Evolutionary conservation across 768 basidiomycete species (phyloP), one percentile per base, ranked within the genome.

Genomic region (Tylopilus felleus): DNA sequence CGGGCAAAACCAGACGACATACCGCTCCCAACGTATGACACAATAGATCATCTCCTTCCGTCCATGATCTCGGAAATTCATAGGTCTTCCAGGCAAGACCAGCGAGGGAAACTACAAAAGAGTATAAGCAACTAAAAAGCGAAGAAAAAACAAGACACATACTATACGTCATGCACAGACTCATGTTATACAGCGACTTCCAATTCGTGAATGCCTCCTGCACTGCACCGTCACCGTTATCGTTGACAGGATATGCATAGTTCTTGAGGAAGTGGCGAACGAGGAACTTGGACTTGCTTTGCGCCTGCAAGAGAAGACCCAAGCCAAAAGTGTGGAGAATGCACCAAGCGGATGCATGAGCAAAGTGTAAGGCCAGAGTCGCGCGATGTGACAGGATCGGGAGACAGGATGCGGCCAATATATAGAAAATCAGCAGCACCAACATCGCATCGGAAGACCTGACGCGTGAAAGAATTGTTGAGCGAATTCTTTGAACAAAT

Each of bases 121-220:
- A 55, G 38, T 13, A 33, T 53, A 44, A 53, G 17, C 27, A 22
- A 13, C 5, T 14, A 38, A 31, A 55, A 21, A 50, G 16, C 7
- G 1, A 1, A 4, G 13, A n/a, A n/a, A n/a, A n/a, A n/a, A n/a
- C n/a, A n/a, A 10, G 10, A n/a, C 1, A 72, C 78, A 19, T 54
- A 95, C 94, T 85, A 69, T 95, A 98, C 5, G 89, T 95, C 94
- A 98, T 97, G 69, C 85, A 87, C 78, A 95, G 77, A 69, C 89
- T 93, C 70, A 93, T 69, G 69, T 98, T 98, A 69, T 95, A 98
- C 25, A 92, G 78, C 5, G 78, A 78, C 71, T 98, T 98, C 94
- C 95, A 99, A 69, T 97, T 98, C 25, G 81, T 78, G 62, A 98
- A 99, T 0, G 96, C 93, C 66, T 99, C 97, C 36, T 85, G 78